These are phyloP conservation scores for Elsinoe batatas DNA, from an alignment of 2,329 filamentous ascomycete species.

Conservation along the genomic window DNA sequence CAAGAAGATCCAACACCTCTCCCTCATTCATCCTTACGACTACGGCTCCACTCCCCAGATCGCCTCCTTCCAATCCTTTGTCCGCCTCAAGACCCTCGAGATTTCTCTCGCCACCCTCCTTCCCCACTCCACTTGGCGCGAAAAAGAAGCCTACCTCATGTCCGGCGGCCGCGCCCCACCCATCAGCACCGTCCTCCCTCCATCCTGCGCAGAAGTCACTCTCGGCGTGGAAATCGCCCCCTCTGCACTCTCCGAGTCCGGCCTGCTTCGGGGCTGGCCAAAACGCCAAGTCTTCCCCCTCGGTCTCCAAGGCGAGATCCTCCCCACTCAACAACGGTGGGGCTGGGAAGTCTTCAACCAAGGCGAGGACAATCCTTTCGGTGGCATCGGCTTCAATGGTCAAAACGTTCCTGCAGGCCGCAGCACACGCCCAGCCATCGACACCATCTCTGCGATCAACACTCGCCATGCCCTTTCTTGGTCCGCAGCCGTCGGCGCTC, in stretches of 20 bases:
- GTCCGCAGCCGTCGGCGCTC: neutral
- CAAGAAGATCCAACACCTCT: neutral
- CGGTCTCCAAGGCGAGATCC: neutral
- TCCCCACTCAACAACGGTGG: neutral
- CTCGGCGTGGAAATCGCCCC: constrained; percentile 4
- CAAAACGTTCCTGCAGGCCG: neutral
- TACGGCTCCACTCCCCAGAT: constrained; percentile 4
- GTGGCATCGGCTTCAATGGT: neutral
- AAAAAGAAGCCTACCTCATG: constrained; percentile 6
- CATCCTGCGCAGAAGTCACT: neutral
- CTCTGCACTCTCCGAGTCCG: neutral
- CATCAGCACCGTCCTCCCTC: neutral
- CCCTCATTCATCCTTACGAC: constrained; percentile 1
- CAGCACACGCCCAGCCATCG: neutral
- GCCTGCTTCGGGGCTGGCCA: neutral
- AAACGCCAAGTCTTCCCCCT: constrained; percentile 8
- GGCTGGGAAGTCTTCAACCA: neutral
- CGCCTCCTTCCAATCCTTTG: neutral
- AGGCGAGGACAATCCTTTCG: neutral
- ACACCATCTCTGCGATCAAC: neutral
- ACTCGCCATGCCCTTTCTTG: neutral
- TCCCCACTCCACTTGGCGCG: constrained; percentile 1
- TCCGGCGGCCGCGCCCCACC: neutral
- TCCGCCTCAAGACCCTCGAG: constrained; percentile 5
- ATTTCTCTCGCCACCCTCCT: constrained; percentile 6